Percentiles rank a stretch among this genome's conserved stretches.
These are phyloP conservation scores for Hirsutella thompsonii DNA, from an alignment of 2,329 filamentous ascomycete genomes.

Conservation along the genomic window DNA sequence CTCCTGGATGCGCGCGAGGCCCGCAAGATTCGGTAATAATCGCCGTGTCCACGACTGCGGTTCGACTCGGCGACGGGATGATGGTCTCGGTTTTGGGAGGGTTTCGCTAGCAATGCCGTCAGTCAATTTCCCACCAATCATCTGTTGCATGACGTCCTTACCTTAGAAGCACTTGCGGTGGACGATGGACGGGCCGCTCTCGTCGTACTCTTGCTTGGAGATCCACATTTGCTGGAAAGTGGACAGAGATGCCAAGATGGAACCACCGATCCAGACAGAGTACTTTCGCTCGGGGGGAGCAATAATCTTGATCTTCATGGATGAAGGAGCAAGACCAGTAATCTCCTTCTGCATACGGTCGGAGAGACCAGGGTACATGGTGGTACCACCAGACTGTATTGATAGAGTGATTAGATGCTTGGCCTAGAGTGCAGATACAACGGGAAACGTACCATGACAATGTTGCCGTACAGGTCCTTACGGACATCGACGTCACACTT, in stretches of 20 bases:
- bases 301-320: slow-evolving; percentile 99
- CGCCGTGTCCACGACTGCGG: slow-evolving; percentile 32
- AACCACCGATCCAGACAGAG: slow-evolving; percentile 99
- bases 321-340: slow-evolving; percentile 95
- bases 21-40: slow-evolving; percentile 27
- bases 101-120: slow-evolving; percentile 12
- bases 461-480: slow-evolving; percentile 99
- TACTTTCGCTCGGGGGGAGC: slow-evolving; percentile 99
- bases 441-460: slow-evolving; percentile 77
- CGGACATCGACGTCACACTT: slow-evolving; percentile 99
- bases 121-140: slow-evolving; percentile 5
- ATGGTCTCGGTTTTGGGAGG: slow-evolving; percentile 19
- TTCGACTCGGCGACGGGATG: slow-evolving; percentile 20
- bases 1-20: slow-evolving; percentile 34
- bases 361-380: slow-evolving; percentile 99
- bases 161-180: slow-evolving; percentile 99
- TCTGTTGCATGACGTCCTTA: slow-evolving; percentile 18
- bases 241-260: slow-evolving; percentile 96
- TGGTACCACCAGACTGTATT: slow-evolving; percentile 93
- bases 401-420: slow-evolving; percentile 4
- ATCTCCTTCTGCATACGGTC: slow-evolving; percentile 99
- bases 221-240: slow-evolving; percentile 99
- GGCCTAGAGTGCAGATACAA: not conserved
- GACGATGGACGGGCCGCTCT: slow-evolving; percentile 97
- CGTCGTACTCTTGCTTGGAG: slow-evolving; percentile 99